These are phyloP conservation scores for Tetrapisispora nanseiensis DNA, from an alignment of 805 yeast genomes.

Conservation along the genomic window DNA sequence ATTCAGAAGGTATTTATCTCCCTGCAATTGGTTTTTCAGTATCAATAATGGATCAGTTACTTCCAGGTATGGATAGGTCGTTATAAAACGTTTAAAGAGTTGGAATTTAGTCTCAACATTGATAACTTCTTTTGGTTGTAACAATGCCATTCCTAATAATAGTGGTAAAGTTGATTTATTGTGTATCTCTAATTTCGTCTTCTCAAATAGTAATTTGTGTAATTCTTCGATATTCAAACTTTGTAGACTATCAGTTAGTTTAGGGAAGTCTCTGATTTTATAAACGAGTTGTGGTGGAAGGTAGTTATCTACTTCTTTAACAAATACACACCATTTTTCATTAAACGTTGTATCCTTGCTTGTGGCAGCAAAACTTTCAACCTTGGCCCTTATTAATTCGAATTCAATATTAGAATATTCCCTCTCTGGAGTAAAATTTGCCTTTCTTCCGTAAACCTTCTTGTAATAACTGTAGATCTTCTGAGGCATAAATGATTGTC, in stretches of 20 bases:
- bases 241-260: constrained; percentile 12
- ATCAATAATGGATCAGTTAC: constrained; percentile 7
- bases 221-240: constrained; percentile 3
- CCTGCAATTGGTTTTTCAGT: constrained; percentile 6
- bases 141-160: constrained; percentile 18
- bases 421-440: constrained; percentile 6
- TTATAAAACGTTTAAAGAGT: constrained; percentile 9
- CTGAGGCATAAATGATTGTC: constrained; percentile 17
- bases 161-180: constrained; percentile 18
- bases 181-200: constrained; percentile 9
- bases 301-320: constrained; percentile 21
- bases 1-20: constrained; percentile 6
- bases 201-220: constrained; percentile 4
- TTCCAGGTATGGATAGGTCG: constrained; percentile 4
- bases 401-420: constrained; percentile 9
- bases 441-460: neutral
- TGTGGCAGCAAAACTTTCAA: constrained; percentile 24
- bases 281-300: constrained; percentile 7
- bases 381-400: constrained; percentile 18
- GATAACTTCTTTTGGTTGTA: constrained; percentile 7
- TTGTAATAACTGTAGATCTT: constrained; percentile 17
- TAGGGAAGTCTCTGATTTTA: constrained; percentile 22
- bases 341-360: constrained; percentile 13
- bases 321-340: constrained; percentile 27
- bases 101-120: constrained; percentile 5